Conservation (phyloP, 257 asterid genomes). For the Solanum chiquidenum region DNA sequence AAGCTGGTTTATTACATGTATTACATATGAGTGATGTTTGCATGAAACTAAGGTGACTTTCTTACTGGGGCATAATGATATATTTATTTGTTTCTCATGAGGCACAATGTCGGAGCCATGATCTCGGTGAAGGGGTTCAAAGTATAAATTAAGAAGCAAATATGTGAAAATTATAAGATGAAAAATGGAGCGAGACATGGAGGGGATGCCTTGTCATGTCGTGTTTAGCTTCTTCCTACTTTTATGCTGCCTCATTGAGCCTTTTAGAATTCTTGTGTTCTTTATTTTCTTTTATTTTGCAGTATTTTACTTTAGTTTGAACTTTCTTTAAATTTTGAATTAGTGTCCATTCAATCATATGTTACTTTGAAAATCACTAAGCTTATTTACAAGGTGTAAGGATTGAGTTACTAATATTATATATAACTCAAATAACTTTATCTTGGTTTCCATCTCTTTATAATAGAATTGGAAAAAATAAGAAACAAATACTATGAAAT, state of each 20-base stretch:
- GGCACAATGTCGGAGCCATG: too few relatives aligned
- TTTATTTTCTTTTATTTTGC: not conserved
- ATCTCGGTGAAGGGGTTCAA: not conserved
- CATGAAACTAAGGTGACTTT: not conserved
- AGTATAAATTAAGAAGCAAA: not conserved
- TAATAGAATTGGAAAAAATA: not conserved
- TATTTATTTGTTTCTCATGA: not conserved
- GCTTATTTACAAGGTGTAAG: not conserved
- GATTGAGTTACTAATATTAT: not conserved
- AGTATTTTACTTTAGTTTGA: not conserved
- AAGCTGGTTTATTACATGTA: not conserved
- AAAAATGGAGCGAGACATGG: not conserved
- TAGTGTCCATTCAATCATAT: not conserved
- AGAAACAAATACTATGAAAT: not conserved
- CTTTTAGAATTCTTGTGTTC: not conserved
- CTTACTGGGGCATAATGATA: not conserved
- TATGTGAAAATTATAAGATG: not conserved
- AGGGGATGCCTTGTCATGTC: not conserved
- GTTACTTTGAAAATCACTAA: not conserved
- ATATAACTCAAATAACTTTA: not conserved
- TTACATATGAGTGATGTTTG: not conserved
- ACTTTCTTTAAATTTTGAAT: not conserved
- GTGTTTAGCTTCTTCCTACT: not conserved
- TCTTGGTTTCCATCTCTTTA: not conserved
- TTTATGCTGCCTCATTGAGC: not conserved